These are phyloP conservation scores for Domatiomyces catenatus DNA, from an alignment of 2,329 filamentous ascomycete genomes.

Conservation along the genomic window DNA sequence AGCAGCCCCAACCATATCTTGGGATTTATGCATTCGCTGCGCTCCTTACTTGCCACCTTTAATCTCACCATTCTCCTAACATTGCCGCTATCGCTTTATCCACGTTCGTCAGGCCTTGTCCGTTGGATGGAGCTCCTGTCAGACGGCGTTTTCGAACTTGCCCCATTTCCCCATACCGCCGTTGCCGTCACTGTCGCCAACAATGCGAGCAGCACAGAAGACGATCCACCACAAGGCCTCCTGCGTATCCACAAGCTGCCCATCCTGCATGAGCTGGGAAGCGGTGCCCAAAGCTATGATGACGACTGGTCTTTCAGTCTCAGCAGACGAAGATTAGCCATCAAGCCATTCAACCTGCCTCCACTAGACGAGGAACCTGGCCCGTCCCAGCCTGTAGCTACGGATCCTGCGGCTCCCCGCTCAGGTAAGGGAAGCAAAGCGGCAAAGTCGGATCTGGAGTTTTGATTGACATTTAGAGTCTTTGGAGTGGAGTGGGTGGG, in stretches of 20 bases:
- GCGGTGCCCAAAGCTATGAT: constrained; percentile 52
- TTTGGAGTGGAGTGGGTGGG: too few species aligned
- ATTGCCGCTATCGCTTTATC: constrained; percentile 64
- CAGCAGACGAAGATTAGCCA: constrained; percentile 66
- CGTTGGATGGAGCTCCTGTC: constrained; percentile 73
- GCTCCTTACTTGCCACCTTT: constrained; percentile 56
- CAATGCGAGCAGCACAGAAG: constrained; percentile 28
- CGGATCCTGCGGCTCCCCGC: not conserved
- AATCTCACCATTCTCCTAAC: constrained; percentile 57
- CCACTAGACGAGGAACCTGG: constrained; percentile 59
- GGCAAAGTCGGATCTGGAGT: not conserved
- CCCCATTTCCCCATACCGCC: constrained; percentile 51
- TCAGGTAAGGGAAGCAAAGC: not conserved
- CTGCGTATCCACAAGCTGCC: constrained; percentile 70
- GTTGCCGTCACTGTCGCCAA: constrained; percentile 40
- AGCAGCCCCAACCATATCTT: constrained; percentile 59
- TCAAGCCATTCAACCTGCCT: constrained; percentile 78
- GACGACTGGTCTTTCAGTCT: constrained; percentile 86
- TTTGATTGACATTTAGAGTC: too few species aligned
- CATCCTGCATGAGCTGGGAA: constrained; percentile 74
- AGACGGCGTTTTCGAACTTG: constrained; percentile 76
- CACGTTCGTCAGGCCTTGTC: constrained; percentile 57
- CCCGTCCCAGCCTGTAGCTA: not conserved
- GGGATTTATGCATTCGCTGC: constrained; percentile 64
- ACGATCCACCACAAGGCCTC: constrained; percentile 73